Evolutionary conservation across 1,284 basidiomycete genomes (phyloP).

Genomic region (Stygiomarasmius scandens): DNA sequence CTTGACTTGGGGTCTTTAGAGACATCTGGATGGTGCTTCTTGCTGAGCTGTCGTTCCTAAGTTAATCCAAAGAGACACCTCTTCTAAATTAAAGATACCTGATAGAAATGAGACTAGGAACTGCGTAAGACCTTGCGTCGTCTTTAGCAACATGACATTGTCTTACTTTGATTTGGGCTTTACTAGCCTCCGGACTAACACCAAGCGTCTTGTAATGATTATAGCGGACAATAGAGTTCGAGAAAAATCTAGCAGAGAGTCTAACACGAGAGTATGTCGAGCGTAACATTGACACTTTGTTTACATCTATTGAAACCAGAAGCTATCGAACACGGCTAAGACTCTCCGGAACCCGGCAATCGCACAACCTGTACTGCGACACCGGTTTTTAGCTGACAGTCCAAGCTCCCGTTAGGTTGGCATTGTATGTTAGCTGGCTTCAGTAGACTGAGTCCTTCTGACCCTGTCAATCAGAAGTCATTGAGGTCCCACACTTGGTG

Average conservation of each 20-base stretch:
- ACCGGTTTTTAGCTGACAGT: too few species aligned
- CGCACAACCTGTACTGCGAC: too few species aligned
- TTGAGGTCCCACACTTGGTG: too few species aligned
- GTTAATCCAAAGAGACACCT: conserved; percentile 1
- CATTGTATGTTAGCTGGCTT: too few species aligned
- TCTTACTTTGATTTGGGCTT: conserved; percentile 48
- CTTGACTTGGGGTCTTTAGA: conserved; percentile 42
- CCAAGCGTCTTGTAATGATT: conserved; percentile 48
- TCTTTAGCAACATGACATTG: neutral
- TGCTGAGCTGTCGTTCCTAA: conserved; percentile 39
- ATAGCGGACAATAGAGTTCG: conserved; percentile 3
- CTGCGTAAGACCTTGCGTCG: neutral
- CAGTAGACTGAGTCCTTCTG: too few species aligned
- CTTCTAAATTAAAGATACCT: conserved; percentile 28
- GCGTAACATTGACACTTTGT: neutral
- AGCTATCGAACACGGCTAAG: too few species aligned
- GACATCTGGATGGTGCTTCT: conserved; percentile 48
- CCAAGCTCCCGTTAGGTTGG: too few species aligned
- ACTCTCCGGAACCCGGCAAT: too few species aligned
- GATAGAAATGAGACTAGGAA: conserved; percentile 47
- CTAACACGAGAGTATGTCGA: neutral
- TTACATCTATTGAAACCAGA: neutral
- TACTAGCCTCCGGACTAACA: conserved; percentile 39
- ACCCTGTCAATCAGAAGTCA: too few species aligned
- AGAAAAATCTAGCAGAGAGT: conserved; percentile 7